A percentile compares a stretch with the other conserved stretches of the same genome.
phyloP scores from a whole-genome alignment of 306 rosid species.

The Malus fusca region DNA sequence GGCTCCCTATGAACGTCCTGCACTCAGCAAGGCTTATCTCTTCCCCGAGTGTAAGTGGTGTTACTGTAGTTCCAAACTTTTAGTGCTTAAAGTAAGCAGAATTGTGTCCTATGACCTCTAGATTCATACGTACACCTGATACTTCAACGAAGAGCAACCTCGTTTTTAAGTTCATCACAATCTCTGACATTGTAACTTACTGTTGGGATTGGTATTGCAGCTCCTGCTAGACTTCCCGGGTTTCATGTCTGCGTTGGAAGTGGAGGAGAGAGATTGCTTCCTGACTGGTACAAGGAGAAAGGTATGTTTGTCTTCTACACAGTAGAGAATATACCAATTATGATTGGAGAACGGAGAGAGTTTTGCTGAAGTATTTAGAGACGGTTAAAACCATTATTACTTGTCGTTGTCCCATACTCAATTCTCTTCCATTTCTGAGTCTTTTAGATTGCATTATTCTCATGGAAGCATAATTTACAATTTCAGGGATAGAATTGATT shows the following conservation, averaged over 20 bases:
- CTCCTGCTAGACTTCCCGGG: conserved; percentile 98
- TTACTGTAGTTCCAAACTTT: not conserved
- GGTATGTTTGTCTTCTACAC: conserved; percentile 34
- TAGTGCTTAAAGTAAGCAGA: not conserved
- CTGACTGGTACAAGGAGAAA: conserved; percentile 82
- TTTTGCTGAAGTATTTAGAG: not conserved
- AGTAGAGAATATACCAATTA: not conserved
- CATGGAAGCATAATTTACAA: conserved; percentile 13
- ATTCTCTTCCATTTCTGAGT: not conserved
- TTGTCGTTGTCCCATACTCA: not conserved
- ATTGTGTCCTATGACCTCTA: not conserved
- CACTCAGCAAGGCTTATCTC: conserved; percentile 93
- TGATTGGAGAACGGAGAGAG: not conserved
- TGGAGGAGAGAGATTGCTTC: conserved; percentile 87
- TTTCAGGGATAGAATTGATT: conserved; percentile 76
- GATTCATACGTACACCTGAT: not conserved
- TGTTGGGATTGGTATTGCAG: conserved; percentile 39
- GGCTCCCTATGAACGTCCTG: conserved; percentile 99
- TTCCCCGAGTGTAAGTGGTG: conserved; percentile 81
- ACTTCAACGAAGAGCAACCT: not conserved
- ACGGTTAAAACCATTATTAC: not conserved
- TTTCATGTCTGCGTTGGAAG: conserved; percentile 89
- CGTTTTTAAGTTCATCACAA: not conserved
- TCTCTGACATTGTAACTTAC: not conserved
- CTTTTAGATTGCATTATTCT: not conserved